A percentile compares a stretch with the other conserved stretches of the same genome.
Conservation (phyloP, 2,329 filamentous ascomycete genomes). For the Colletotrichum scovillei region DNA sequence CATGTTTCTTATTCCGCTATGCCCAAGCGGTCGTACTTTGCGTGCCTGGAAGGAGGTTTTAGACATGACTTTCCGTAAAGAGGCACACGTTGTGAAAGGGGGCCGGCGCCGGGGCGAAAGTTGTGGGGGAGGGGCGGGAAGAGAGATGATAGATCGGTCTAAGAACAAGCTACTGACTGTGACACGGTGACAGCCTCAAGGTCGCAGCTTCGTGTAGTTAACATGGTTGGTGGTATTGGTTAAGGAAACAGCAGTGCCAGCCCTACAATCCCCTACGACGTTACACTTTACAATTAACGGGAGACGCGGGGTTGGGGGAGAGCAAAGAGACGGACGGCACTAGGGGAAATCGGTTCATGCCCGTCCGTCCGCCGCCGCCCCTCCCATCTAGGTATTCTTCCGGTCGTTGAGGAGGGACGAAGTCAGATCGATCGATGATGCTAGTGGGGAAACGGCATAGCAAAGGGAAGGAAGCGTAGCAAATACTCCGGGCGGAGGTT, state of each 20-base stretch:
- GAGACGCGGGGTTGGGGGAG: background rate
- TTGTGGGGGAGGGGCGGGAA: background rate
- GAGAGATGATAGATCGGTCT: background rate
- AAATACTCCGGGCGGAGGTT: background rate
- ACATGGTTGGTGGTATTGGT: constrained; percentile 4
- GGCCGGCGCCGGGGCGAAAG: background rate
- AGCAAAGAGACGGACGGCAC: background rate
- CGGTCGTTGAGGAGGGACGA: constrained; percentile 14
- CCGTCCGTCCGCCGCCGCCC: background rate
- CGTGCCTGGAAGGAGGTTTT: background rate
- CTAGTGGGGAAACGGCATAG: background rate
- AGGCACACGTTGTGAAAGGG: background rate
- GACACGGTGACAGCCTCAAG: background rate
- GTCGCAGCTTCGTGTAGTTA: constrained; percentile 4
- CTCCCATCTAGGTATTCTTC: background rate
- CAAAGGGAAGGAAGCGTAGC: background rate
- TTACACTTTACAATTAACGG: background rate
- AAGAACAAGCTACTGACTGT: background rate
- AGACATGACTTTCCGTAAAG: background rate
- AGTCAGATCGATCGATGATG: constrained; percentile 14
- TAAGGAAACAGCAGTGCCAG: constrained; percentile 1
- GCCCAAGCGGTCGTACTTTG: background rate
- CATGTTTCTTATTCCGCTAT: constrained; percentile 16
- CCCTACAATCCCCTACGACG: constrained; percentile 11
- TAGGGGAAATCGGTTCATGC: background rate